Percentiles rank a stretch among this genome's conserved stretches.
Evolutionary conservation across 2,329 filamentous ascomycete species (phyloP).

Genomic region (Fusarium chlamydosporum): DNA sequence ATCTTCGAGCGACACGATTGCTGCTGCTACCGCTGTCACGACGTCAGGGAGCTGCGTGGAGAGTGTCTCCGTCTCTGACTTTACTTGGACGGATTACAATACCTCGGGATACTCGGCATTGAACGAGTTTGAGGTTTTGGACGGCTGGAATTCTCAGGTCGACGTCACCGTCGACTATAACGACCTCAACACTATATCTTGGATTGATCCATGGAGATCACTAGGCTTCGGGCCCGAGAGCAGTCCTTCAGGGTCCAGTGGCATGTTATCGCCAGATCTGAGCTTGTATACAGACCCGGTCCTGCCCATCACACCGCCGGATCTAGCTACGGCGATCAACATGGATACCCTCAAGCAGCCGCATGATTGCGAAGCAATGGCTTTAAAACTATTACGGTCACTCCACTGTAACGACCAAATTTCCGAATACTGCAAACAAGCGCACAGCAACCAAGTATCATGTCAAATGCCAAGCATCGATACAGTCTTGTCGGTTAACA

Average conservation of each 20-base stretch:
- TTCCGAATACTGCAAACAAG: not conserved
- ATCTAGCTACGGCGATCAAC: not conserved
- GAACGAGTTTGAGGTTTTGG: slow-evolving; percentile 5
- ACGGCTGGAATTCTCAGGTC: slow-evolving; percentile 25
- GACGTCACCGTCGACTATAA: slow-evolving; percentile 33
- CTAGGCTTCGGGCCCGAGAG: slow-evolving; percentile 11
- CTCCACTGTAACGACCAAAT: slow-evolving; percentile 27
- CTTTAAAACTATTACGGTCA: slow-evolving; percentile 15
- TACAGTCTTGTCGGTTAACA: slow-evolving; percentile 31
- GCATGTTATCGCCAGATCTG: slow-evolving; percentile 12
- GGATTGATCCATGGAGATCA: slow-evolving; percentile 22
- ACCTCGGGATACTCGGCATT: not conserved
- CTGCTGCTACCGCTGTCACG: not conserved
- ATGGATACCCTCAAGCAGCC: slow-evolving; percentile 4
- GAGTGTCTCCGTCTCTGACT: slow-evolving; percentile 5
- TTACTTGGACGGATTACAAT: slow-evolving; percentile 15
- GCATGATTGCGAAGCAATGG: slow-evolving; percentile 32
- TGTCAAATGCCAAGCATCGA: slow-evolving; percentile 25
- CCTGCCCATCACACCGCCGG: not conserved
- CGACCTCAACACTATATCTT: slow-evolving; percentile 15
- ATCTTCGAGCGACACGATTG: slow-evolving; percentile 17
- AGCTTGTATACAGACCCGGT: not conserved
- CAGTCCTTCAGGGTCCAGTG: slow-evolving; percentile 14
- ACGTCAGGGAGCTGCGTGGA: not conserved
- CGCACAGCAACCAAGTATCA: not conserved